Evolutionary conservation across 345 rosid species (phyloP).

Genomic region (Isatis tinctoria): DNA sequence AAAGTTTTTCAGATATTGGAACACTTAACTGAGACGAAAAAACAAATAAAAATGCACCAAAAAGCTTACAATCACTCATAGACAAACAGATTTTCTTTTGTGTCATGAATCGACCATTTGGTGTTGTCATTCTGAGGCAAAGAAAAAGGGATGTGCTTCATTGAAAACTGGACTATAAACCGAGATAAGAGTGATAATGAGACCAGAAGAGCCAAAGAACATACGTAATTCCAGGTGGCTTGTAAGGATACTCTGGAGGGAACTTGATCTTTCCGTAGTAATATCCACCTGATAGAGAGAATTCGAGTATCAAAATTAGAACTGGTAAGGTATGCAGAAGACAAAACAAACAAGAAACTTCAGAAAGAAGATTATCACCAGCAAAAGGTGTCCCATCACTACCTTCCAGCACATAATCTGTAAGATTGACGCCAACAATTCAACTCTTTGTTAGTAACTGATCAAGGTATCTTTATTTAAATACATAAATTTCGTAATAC

Average conservation of each 20-base stretch:
- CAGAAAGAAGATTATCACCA: constrained; percentile 43
- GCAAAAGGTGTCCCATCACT: constrained; percentile 96
- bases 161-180: neutral
- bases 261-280: constrained; percentile 98
- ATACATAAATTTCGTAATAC: neutral
- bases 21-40: neutral
- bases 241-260: constrained; percentile 94
- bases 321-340: neutral
- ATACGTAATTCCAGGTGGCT: constrained; percentile 99
- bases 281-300: constrained; percentile 41
- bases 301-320: neutral
- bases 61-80: constrained; percentile 94
- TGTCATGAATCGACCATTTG: constrained; percentile 94
- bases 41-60: constrained; percentile 1
- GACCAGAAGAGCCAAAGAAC: constrained; percentile 13
- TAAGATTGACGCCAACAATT: neutral
- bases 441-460: constrained; percentile 1
- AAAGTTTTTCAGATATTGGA: neutral
- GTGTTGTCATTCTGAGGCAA: constrained; percentile 60
- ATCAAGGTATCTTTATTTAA: neutral
- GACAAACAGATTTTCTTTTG: constrained; percentile 98
- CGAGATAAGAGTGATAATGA: neutral
- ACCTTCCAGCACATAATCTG: constrained; percentile 96
- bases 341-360: constrained; percentile 15
- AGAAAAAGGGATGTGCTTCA: neutral